Base-by-base conservation (phyloP, 345 rosid genomes). In the Rhodomyrtus tomentosa region DNA sequence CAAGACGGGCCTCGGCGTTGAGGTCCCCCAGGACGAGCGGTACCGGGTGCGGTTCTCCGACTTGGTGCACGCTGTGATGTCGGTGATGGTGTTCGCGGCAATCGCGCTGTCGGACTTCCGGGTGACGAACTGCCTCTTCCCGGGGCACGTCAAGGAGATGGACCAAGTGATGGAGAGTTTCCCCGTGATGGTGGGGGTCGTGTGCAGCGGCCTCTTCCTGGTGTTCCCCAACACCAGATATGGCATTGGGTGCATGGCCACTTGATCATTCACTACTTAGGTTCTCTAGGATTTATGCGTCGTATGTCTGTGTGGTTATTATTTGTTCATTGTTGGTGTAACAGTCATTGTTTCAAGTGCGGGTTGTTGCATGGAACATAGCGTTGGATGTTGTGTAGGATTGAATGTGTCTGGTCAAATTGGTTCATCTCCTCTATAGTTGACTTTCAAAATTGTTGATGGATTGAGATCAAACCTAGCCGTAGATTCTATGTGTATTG, bases 161-260 rank as follows among this genome's bases (percentile, higher is more conserved):
- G 90, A 87, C 58, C 86, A 92, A 85, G 90, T 89, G 27, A 92
- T 87, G 92, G 94, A 89, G 88, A 90, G 92, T 81, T 92, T 89
- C 58, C 94, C 92, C 25, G 74, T 89, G 49, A 92, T 89, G 92
- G 91, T 89, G 18, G 91, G 93, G 2, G 72, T 90, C 3, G 84
- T 87, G 42, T 90, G 92, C 38, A 87, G 89, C 52, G 82, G 88
- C 53, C 85, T 89, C 49, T 90, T 90, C 82, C 84, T 90, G 21
- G 84, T 88, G 27, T 92, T 90, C 58, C 92, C 92, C n/a, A 88
- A 87, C 55, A 92, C 91, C 27, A 87, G 93, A 38, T 85, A 90
- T 59, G 92, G 92, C 48, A 51, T 86, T 7, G 92, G 92, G 22
- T 87, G 92, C 84, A 84, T 86, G 90, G 50, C 91, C 53, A 27